Evolutionary conservation across 169 alveolate genomes (phyloP), one percentile per base, ranked within the genome.

Genomic region (Babesia bovis): DNA sequence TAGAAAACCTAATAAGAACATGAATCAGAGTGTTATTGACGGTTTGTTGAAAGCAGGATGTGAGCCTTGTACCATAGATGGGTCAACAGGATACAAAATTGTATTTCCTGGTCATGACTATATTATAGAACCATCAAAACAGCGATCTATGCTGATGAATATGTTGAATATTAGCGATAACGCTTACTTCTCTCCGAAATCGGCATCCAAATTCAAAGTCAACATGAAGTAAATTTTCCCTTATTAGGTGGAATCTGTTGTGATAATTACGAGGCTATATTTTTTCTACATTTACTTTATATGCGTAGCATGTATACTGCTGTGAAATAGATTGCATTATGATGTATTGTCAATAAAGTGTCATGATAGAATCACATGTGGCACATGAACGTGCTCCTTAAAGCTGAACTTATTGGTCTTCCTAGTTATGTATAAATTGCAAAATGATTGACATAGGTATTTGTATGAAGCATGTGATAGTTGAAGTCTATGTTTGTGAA

Each of bases 1-100:
- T 66, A 81, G 88, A 19, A 57, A 70, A 41, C 83, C 84, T 0
- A 28, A 63, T 26, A 59, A 63, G 13, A 51, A 81, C 41, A 13
- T 19, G 55, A 26, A 12, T 12, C 12, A 47, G 19, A 47, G 55
- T 5, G 55, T 47, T 19, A 7, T 47, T 19, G 55, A 47, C 26
- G 55, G 32, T 19, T 26, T 47, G 5, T 19, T 41, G 42, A 30
- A 50, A 28, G 21, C 52, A 55, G 40, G 57, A 26, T 50, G 84
- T 36, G 82, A 78, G 28, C 17, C 53, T 2, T 1, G 28, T 41
- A 26, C 49, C 4, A 32, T 38, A n/a, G 51, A 47, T 57, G 63
- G 57, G 9, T 32, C 4, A 12, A 44, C 41, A 28, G 45, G 32
- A 25, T 69, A 60, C 41, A 47, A 52, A 15, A 50, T 41, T 0